Evolutionary conservation across 257 asterid species (phyloP).

Genomic region (Salvia splendens): DNA sequence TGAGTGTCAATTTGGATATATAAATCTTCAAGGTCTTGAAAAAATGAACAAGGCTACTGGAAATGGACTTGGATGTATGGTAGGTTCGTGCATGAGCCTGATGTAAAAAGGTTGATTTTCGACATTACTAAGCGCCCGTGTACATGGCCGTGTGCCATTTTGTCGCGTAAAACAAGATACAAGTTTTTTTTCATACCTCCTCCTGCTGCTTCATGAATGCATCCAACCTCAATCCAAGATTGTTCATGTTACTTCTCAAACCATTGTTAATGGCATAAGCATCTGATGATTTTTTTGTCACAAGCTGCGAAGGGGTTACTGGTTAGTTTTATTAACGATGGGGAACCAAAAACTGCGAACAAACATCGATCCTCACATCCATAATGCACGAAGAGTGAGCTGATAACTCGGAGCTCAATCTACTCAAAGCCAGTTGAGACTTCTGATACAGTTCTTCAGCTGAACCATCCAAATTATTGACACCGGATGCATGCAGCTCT

Average conservation of each 20-base stretch:
- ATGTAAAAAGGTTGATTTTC: neutral
- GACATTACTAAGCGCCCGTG: neutral
- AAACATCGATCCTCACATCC: constrained; percentile 38
- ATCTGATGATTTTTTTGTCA: constrained; percentile 40
- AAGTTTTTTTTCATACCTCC: constrained; percentile 36
- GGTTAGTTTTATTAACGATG: constrained; percentile 1
- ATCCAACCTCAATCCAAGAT: constrained; percentile 38
- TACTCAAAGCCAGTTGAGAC: constrained; percentile 40
- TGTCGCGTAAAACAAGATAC: neutral
- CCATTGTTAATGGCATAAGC: constrained; percentile 38
- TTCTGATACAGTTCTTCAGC: constrained; percentile 44
- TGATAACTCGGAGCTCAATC: constrained; percentile 49
- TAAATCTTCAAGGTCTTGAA: constrained; percentile 42
- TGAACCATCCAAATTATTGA: constrained; percentile 38
- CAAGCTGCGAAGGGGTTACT: constrained; percentile 35
- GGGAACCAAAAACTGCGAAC: neutral
- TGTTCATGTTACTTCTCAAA: constrained; percentile 38
- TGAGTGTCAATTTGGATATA: constrained; percentile 43
- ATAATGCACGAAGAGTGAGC: constrained; percentile 40
- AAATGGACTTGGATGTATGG: constrained; percentile 41
- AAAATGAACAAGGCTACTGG: constrained; percentile 39
- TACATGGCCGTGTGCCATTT: neutral
- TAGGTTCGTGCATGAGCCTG: constrained; percentile 45
- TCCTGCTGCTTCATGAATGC: constrained; percentile 44
- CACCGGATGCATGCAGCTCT: constrained; percentile 33